Evolutionary conservation across 371 early-diverging fungal genomes (phyloP), one percentile per base, ranked within the genome.

Genomic region (Globomyces sp.): DNA sequence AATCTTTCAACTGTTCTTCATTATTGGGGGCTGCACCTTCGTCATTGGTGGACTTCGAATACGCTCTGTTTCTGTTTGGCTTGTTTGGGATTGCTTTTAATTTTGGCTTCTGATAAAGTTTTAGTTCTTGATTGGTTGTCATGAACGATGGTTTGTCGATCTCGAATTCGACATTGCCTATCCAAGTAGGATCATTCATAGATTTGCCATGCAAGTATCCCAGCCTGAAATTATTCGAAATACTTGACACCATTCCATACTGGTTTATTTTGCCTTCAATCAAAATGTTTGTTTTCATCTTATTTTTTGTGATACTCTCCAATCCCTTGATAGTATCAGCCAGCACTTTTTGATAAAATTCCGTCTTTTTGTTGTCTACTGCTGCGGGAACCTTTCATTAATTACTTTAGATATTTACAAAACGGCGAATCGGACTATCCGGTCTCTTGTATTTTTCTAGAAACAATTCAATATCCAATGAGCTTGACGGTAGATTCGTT

Each of bases 251-350:
- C 34, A 49, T 36, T 37, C 60, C 60, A 60, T 42, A 60, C 34
- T 60, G 60, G 41, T 60, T 60, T 8, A 60, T 49, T 9, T 60
- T 46, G 5, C 60, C 60, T 8, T 6, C 39, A 34, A 44, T 60
- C 48, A 49, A 34, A 47, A 42, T 34, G 43, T 60, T 46, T 4
- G 60, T 60, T 49, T 44, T 60, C 11, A 44, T 44, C 45, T 60
- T 60, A 13, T 60, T 60, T 24, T 60, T 60, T 11, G 24, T 49
- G 49, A 39, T 41, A 8, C 43, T 60, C 41, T 60, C 60, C 4
- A 60, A n/a, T 34, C 11, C 13, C 49, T 11, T n/a, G n/a, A n/a
- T 49, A n/a, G 49, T 49, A 34, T 49, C 11, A n/a, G 11, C 49
- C 11, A 49, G 49, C 49, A n/a, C 13, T 11, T 60, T 46, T 60